These are phyloP conservation scores for Grosmannia penicillata DNA, from an alignment of 2,329 filamentous ascomycete genomes.

Conservation along the genomic window DNA sequence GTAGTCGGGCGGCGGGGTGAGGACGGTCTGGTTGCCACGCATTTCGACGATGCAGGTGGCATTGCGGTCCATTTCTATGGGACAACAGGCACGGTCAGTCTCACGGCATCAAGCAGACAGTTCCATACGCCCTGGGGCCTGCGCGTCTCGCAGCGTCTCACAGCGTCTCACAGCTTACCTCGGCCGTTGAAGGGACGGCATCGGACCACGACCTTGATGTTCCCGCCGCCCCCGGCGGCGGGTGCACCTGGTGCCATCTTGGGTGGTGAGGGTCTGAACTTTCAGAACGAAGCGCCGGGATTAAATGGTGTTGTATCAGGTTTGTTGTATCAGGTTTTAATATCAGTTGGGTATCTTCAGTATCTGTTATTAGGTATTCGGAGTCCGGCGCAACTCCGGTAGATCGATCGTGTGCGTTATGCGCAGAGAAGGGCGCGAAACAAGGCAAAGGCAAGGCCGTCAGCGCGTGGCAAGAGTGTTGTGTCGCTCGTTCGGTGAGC, in stretches of 20 bases:
- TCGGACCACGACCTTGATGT: constrained; percentile 99
- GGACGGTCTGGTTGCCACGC: constrained; percentile 81
- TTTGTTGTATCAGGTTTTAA: no score
- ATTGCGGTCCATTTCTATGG: constrained; percentile 74
- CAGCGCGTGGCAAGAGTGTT: no score
- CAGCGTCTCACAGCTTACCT: constrained; percentile 41
- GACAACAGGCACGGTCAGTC: background rate
- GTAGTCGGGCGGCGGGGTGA: constrained; percentile 55
- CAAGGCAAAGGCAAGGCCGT: no score
- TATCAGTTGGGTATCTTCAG: no score
- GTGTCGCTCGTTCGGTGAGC: no score
- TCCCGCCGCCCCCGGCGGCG: constrained; percentile 49
- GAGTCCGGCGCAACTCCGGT: no score
- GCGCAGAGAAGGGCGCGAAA: no score
- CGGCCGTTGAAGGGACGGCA: constrained; percentile 88
- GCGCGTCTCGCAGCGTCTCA: no score
- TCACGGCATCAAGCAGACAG: background rate
- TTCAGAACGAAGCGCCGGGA: background rate
- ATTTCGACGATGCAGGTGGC: constrained; percentile 97
- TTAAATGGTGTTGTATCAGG: background rate
- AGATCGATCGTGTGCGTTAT: no score
- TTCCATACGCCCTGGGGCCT: no score
- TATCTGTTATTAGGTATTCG: no score
- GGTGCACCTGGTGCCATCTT: constrained; percentile 41
- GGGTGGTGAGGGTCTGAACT: constrained; percentile 2